A percentile compares a stretch with the other conserved stretches of the same genome.
Conservation (phyloP, 306 rosid genomes). For the Argentina anserina region DNA sequence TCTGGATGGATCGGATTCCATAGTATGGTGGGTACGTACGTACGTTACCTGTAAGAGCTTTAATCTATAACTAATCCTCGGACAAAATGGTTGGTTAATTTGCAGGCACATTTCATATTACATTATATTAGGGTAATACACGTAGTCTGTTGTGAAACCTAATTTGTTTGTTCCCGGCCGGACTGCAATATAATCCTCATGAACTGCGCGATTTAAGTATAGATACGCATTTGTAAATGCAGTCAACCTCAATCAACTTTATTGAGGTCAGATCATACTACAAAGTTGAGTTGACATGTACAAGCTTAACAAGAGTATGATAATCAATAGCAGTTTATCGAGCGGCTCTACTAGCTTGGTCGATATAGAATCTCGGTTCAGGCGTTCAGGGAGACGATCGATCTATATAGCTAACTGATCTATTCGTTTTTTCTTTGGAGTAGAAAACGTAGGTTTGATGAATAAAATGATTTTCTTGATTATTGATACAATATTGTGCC, state of each 20-base stretch:
- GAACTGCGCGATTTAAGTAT: too few species aligned
- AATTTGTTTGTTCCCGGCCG: background rate
- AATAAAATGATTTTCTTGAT: too few species aligned
- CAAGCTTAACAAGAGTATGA: too few species aligned
- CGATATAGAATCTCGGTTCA: too few species aligned
- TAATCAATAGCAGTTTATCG: too few species aligned
- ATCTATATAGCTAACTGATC: too few species aligned
- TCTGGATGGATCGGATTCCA: constrained; percentile 17
- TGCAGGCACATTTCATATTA: background rate
- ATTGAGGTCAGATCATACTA: background rate
- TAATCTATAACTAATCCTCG: background rate
- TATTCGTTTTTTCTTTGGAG: too few species aligned
- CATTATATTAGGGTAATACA: background rate
- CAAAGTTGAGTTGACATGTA: background rate
- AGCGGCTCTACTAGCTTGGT: too few species aligned
- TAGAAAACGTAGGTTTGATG: too few species aligned
- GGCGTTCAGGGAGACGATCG: too few species aligned
- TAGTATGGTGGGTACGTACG: constrained; percentile 1
- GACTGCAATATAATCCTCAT: background rate
- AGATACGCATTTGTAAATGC: background rate
- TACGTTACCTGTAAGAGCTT: background rate
- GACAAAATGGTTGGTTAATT: background rate
- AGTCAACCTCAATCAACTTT: background rate
- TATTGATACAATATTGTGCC: too few species aligned
- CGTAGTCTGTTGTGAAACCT: background rate